Evolutionary conservation across 352 stramenopile genomes (phyloP), one percentile per base, ranked within the genome.

Genomic region (Aphanomyces astaci): DNA sequence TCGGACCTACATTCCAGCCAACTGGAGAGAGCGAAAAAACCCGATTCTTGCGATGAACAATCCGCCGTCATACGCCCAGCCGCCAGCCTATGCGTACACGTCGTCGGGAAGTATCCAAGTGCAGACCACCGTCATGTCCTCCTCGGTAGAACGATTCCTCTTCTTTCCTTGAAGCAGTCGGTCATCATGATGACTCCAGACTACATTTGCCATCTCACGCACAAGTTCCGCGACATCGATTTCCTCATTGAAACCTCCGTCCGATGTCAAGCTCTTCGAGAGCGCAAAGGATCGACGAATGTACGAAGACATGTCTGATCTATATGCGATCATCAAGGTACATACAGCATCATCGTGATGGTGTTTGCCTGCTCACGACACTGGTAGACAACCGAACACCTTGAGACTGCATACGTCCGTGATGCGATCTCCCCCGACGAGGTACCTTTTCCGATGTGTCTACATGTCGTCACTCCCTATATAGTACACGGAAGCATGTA

Each of bases 291-390:
- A 96, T 53, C 75, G 87, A 46, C 84, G 87, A 68, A 92, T 88
- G 76, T 94, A 85, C 57, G 87, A 96, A 69, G 87, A 94, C 51
- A 71, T 94, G n/a, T 85, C 87, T 19, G 87, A 98, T 49, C 74
- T 99, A 17, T 99, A 97, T 64, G 89, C 94, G 33, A 98, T 99
- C 73, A 98, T 99, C 63, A 98, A 98, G 71, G 92, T 86, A 49
- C 27, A 25, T 2, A 15, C 49, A 54, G 43, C 3, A 13, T n/a
- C 43, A 2, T 62, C 31, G 48, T 31, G n/a, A n/a, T n/a, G n/a
- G n/a, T 65, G 13, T 40, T 30, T 17, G 33, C 3, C n/a, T 27
- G 51, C 51, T 59, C 25, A 68, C 45, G 13, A 2, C 52, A 7
- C 7, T 39, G 7, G 22, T 64, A 87, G 86, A 94, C 95, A 4